Evolutionary conservation across 108 stramenopile species (phyloP).

Genomic region (Nitzschia inconspicua): DNA sequence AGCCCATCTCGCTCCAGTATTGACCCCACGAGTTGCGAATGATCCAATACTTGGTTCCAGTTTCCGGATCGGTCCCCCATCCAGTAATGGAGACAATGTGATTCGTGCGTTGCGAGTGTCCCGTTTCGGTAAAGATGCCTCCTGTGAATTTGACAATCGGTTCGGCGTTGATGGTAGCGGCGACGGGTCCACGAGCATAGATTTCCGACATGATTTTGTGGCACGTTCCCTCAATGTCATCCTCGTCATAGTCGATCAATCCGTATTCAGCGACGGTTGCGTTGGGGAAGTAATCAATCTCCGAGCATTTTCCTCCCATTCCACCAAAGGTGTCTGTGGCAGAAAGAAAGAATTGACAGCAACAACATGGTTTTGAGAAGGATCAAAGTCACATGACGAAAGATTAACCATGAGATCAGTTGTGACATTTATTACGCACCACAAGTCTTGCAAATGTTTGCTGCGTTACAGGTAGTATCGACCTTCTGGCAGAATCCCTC

Average conservation of each 20-base stretch:
- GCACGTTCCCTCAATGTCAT: slow-evolving; percentile 39
- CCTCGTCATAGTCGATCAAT: slow-evolving; percentile 52
- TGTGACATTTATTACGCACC: slow-evolving; percentile 7
- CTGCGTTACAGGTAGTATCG: slow-evolving; percentile 65
- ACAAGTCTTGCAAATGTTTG: slow-evolving; percentile 78
- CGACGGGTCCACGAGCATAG: slow-evolving; percentile 87
- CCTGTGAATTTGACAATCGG: slow-evolving; percentile 70
- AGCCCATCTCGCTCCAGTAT: slow-evolving; percentile 53
- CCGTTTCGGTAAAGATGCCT: slow-evolving; percentile 56
- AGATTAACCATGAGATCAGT: neutral
- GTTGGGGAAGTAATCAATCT: slow-evolving; percentile 83
- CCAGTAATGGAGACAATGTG: slow-evolving; percentile 93
- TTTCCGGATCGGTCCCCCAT: slow-evolving; percentile 85
- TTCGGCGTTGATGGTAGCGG: slow-evolving; percentile 84
- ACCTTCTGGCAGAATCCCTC: slow-evolving; percentile 78
- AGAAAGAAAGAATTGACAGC: neutral
- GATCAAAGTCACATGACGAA: neutral
- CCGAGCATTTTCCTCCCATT: slow-evolving; percentile 42
- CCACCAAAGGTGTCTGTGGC: slow-evolving; percentile 26
- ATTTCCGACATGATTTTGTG: slow-evolving; percentile 78
- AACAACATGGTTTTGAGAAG: neutral
- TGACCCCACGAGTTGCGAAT: slow-evolving; percentile 76
- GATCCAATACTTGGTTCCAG: slow-evolving; percentile 80
- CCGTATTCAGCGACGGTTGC: slow-evolving; percentile 92
- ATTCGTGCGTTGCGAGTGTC: slow-evolving; percentile 54